These are phyloP conservation scores for Heliamphora pulchella DNA, from an alignment of 179 eudicot genomes.

Conservation along the genomic window DNA sequence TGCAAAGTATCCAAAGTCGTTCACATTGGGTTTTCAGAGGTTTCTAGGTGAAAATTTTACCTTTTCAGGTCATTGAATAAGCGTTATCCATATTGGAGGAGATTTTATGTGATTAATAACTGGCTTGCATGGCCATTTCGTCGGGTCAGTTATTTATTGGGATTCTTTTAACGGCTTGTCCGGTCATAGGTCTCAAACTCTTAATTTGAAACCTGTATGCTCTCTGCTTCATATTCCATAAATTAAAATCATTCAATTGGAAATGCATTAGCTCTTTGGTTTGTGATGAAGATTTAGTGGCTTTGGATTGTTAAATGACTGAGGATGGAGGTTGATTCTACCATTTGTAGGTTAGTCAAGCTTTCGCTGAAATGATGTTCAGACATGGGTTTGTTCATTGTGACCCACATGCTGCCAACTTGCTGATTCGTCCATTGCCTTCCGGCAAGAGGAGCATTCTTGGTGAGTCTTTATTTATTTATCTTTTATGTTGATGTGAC, in stretches of 20 bases:
- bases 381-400: constrained; percentile 99
- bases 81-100: not conserved
- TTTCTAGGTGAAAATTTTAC: not conserved
- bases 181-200: not conserved
- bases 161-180: not conserved
- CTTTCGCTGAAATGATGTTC: constrained; percentile 98
- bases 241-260: not conserved
- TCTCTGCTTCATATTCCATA: not conserved
- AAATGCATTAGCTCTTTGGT: not conserved
- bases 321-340: not conserved
- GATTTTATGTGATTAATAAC: not conserved
- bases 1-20: not conserved
- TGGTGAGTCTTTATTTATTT: constrained; percentile 38
- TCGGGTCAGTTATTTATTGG: not conserved
- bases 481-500: constrained; percentile 6
- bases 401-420: constrained; percentile 98
- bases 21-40: not conserved
- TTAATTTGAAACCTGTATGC: not conserved
- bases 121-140: not conserved
- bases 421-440: constrained; percentile 86
- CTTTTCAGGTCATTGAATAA: not conserved
- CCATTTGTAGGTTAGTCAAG: constrained; percentile 64
- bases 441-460: constrained; percentile 47
- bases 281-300: not conserved
- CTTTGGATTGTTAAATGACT: not conserved